Conservation (phyloP, 306 rosid species). For the Acacia melanoxylon region DNA sequence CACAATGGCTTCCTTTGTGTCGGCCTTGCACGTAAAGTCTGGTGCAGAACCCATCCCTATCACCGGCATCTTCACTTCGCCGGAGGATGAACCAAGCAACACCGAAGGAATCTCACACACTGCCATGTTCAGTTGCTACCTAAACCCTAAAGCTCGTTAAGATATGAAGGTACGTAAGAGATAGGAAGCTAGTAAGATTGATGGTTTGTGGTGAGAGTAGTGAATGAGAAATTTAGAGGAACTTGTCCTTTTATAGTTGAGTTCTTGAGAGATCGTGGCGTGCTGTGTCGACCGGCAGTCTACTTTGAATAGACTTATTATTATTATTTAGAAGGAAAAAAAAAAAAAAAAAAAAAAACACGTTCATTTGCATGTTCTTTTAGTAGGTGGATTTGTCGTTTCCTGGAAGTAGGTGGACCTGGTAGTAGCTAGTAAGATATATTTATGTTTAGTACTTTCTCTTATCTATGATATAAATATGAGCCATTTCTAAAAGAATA, state of each 20-base stretch:
- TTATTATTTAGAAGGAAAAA: no score
- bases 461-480: no score
- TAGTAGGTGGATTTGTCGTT: no score
- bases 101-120: slow-evolving; percentile 27
- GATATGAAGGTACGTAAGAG: not conserved
- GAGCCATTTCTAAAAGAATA: no score
- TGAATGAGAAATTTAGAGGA: not conserved
- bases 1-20: slow-evolving; percentile 40
- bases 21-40: slow-evolving; percentile 45
- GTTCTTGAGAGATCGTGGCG: not conserved
- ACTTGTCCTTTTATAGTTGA: not conserved
- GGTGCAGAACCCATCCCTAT: slow-evolving; percentile 53
- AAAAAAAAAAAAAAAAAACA: no score
- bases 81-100: slow-evolving; percentile 18
- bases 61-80: slow-evolving; percentile 29
- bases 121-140: slow-evolving; percentile 8
- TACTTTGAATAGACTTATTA: no score
- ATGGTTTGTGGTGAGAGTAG: not conserved
- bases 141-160: not conserved
- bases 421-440: no score
- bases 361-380: no score
- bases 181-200: not conserved
- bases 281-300: not conserved
- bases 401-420: no score
- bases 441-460: no score